A percentile compares a stretch with the other conserved stretches of the same genome.
These are phyloP conservation scores for Tuctoria greenei DNA, from an alignment of 176 grass and related monocot species.

Conservation along the genomic window DNA sequence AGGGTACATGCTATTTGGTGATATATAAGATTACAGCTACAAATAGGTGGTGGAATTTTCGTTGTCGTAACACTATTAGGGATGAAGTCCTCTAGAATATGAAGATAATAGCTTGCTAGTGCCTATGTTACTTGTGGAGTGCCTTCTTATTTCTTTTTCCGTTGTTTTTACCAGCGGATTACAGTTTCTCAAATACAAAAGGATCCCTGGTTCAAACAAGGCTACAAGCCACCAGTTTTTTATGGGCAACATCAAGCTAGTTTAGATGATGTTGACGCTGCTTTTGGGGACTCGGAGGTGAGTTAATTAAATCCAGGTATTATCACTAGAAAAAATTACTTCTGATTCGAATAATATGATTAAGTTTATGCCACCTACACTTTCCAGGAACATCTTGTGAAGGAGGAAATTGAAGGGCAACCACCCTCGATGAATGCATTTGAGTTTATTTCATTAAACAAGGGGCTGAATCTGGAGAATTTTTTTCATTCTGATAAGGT, in stretches of 20 bases:
- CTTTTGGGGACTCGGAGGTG: constrained; percentile 76
- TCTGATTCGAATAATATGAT: constrained; percentile 17
- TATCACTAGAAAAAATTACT: constrained; percentile 8
- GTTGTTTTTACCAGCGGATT: constrained; percentile 51
- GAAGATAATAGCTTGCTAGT: neutral
- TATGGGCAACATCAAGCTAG: constrained; percentile 47
- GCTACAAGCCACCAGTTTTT: constrained; percentile 71
- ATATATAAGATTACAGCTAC: neutral
- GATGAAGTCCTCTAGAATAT: neutral
- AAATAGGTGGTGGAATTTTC: neutral
- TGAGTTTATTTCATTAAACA: constrained; percentile 80
- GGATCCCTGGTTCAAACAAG: constrained; percentile 84
- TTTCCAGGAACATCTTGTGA: constrained; percentile 71
- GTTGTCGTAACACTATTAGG: neutral
- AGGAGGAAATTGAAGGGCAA: constrained; percentile 71
- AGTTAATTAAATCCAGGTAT: constrained; percentile 36
- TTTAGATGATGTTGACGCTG: constrained; percentile 78
- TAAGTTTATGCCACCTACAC: neutral
- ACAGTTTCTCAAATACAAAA: constrained; percentile 67
- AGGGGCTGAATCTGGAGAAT: constrained; percentile 77
- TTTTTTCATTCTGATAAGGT: constrained; percentile 87
- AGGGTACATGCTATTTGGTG: neutral
- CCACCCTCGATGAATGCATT: constrained; percentile 83
- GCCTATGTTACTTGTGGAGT: neutral
- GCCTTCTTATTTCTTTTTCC: constrained; percentile 17